Evolutionary conservation across 768 basidiomycete species (phyloP).

Genomic region (Collybiopsis luxurians): DNA sequence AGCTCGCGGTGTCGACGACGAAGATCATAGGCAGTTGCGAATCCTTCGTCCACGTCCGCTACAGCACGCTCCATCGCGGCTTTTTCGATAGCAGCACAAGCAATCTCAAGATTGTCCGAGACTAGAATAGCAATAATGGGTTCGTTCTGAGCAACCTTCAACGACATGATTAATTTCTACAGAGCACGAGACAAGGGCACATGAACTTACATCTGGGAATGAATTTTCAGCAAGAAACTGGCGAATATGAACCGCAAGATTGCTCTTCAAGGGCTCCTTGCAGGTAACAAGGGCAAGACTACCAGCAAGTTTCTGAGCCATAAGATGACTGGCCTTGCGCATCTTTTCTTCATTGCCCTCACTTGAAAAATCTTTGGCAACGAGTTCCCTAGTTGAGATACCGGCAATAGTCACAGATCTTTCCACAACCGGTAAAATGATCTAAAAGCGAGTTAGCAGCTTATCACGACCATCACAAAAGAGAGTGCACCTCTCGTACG

Average conservation of each 20-base stretch:
- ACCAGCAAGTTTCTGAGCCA: slow-evolving; percentile 97
- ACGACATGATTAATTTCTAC: slow-evolving; percentile 7
- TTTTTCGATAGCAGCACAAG: slow-evolving; percentile 93
- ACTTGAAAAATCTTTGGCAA: slow-evolving; percentile 93
- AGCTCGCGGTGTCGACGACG: slow-evolving; percentile 86
- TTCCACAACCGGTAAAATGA: slow-evolving; percentile 96
- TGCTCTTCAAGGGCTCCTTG: slow-evolving; percentile 93
- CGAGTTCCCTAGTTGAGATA: slow-evolving; percentile 93
- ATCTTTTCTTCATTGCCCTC: slow-evolving; percentile 90
- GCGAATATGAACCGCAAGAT: slow-evolving; percentile 87
- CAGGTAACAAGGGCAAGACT: slow-evolving; percentile 96
- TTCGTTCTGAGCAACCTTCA: slow-evolving; percentile 74
- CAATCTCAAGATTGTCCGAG: slow-evolving; percentile 89
- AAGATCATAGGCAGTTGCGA: slow-evolving; percentile 76
- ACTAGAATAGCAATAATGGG: slow-evolving; percentile 78
- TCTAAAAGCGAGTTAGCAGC: slow-evolving; percentile 40
- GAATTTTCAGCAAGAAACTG: slow-evolving; percentile 82
- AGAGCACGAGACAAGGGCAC: neutral
- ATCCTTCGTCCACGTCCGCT: slow-evolving; percentile 89
- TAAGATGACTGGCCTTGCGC: slow-evolving; percentile 87
- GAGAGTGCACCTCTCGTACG: slow-evolving; percentile 78
- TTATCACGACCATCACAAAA: neutral
- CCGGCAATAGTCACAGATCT: slow-evolving; percentile 98
- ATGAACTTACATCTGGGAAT: slow-evolving; percentile 68
- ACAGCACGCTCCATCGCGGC: slow-evolving; percentile 97